These are phyloP conservation scores for Fusarium armeniacum DNA, from an alignment of 2,329 filamentous ascomycete species.

Conservation along the genomic window DNA sequence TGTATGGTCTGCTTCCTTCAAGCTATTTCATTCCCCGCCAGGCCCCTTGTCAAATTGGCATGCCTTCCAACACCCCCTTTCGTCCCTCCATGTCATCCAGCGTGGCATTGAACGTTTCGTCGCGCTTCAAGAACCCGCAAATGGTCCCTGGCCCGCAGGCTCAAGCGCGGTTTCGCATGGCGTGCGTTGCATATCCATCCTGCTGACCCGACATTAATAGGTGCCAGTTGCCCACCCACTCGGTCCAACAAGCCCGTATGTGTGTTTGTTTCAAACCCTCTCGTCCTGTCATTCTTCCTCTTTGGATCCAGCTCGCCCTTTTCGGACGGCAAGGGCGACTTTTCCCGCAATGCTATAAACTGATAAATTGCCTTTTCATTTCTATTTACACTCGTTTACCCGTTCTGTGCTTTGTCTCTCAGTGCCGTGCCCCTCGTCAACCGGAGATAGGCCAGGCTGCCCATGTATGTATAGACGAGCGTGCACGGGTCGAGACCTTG, in stretches of 20 bases:
- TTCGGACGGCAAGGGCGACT: slow-evolving; percentile 44
- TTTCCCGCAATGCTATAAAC: slow-evolving; percentile 49
- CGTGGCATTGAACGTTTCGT: slow-evolving; percentile 50
- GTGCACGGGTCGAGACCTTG: slow-evolving; percentile 44
- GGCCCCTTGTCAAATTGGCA: slow-evolving; percentile 42
- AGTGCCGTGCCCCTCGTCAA: slow-evolving; percentile 34
- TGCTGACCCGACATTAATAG: slow-evolving; percentile 51
- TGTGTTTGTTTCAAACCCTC: slow-evolving; percentile 50
- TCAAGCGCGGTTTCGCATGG: slow-evolving; percentile 45
- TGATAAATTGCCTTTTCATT: slow-evolving; percentile 28
- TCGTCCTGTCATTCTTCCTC: slow-evolving; percentile 37
- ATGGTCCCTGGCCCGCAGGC: slow-evolving; percentile 43
- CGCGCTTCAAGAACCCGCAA: slow-evolving; percentile 42
- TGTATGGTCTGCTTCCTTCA: slow-evolving; percentile 34
- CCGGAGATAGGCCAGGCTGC: slow-evolving; percentile 46
- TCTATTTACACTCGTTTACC: slow-evolving; percentile 46
- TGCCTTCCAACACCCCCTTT: slow-evolving; percentile 44
- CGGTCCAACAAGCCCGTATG: slow-evolving; percentile 35
- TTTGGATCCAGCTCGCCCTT: slow-evolving; percentile 43
- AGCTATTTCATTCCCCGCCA: slow-evolving; percentile 38
- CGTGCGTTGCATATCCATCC: slow-evolving; percentile 47
- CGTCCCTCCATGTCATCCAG: slow-evolving; percentile 48
- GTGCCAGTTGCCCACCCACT: slow-evolving; percentile 47
- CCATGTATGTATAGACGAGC: slow-evolving; percentile 44
- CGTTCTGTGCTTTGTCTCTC: slow-evolving; percentile 28